Percentiles rank a stretch among this genome's conserved stretches.
These are phyloP conservation scores for Rhizophagus sp. DNA, from an alignment of 192 early-diverging fungal genomes.

Conservation along the genomic window DNA sequence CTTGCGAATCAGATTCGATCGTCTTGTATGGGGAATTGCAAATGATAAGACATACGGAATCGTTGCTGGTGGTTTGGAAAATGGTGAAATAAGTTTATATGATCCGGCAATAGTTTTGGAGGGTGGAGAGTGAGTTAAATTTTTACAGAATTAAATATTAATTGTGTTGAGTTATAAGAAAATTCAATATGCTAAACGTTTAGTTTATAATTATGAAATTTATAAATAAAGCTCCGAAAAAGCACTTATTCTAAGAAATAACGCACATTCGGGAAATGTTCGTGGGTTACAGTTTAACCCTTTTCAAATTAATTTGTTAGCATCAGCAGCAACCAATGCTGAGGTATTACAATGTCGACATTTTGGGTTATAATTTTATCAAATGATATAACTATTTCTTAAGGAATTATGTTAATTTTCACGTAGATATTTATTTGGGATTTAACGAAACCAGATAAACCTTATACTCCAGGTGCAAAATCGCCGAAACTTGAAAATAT, in stretches of 20 bases:
- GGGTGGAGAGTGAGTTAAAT: constrained; percentile 47
- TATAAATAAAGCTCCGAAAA: constrained; percentile 42
- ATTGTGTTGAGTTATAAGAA: not conserved
- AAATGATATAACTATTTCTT: not conserved
- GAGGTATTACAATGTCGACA: constrained; percentile 61
- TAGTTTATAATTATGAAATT: not conserved
- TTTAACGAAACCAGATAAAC: constrained; percentile 81
- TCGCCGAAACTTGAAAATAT: constrained; percentile 88
- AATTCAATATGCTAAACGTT: not conserved
- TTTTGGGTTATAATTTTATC: not conserved
- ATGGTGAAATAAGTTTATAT: constrained; percentile 90
- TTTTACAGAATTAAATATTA: not conserved
- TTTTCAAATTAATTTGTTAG: constrained; percentile 81
- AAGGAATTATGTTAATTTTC: not conserved
- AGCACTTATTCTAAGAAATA: constrained; percentile 64
- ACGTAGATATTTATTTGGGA: constrained; percentile 93
- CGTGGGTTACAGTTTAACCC: constrained; percentile 93
- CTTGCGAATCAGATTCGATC: constrained; percentile 75
- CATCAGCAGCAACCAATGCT: constrained; percentile 86
- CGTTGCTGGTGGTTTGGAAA: constrained; percentile 93
- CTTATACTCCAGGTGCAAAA: constrained; percentile 82
- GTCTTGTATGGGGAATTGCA: constrained; percentile 78
- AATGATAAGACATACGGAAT: constrained; percentile 65
- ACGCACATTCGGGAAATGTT: constrained; percentile 85
- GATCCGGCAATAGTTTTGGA: constrained; percentile 74